These are phyloP conservation scores for Globisporangium uncinulatum DNA, from an alignment of 352 stramenopile species.

Conservation along the genomic window DNA sequence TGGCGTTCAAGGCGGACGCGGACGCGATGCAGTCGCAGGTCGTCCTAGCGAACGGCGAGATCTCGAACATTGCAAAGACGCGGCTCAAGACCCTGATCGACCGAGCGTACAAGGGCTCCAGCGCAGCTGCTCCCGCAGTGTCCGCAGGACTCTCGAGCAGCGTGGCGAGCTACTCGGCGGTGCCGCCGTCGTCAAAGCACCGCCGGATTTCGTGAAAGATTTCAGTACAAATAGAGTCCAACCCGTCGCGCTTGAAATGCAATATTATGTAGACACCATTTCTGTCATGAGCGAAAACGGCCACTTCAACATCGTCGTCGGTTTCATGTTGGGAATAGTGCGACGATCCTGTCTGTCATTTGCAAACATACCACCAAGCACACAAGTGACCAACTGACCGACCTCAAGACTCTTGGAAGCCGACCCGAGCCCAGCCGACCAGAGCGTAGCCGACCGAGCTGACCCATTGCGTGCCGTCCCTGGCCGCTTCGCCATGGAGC, in stretches of 20 bases:
- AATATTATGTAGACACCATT: neutral
- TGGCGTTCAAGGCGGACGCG: conserved; percentile 57
- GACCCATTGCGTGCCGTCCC: too few species aligned
- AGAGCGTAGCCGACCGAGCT: too few species aligned
- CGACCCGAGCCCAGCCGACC: too few species aligned
- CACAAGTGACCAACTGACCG: too few species aligned
- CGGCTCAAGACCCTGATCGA: conserved; percentile 73
- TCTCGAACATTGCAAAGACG: conserved; percentile 56
- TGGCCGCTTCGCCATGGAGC: conserved; percentile 16
- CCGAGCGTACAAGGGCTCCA: conserved; percentile 48
- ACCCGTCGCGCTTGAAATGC: too few species aligned
- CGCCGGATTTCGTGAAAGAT: conserved; percentile 13
- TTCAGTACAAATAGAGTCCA: neutral
- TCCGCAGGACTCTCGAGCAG: neutral
- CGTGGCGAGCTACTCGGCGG: conserved; percentile 26
- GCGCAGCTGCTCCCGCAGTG: neutral
- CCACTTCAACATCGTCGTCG: too few species aligned
- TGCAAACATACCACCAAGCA: too few species aligned
- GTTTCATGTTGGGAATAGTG: too few species aligned
- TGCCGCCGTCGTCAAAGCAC: conserved; percentile 23
- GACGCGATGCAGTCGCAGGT: conserved; percentile 52
- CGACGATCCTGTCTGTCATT: too few species aligned
- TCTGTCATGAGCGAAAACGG: neutral
- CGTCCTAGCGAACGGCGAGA: conserved; percentile 25
- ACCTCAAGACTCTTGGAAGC: too few species aligned